phyloP scores from a whole-genome alignment of 2,329 filamentous ascomycete genomes.

The Fusarium staphyleae region DNA sequence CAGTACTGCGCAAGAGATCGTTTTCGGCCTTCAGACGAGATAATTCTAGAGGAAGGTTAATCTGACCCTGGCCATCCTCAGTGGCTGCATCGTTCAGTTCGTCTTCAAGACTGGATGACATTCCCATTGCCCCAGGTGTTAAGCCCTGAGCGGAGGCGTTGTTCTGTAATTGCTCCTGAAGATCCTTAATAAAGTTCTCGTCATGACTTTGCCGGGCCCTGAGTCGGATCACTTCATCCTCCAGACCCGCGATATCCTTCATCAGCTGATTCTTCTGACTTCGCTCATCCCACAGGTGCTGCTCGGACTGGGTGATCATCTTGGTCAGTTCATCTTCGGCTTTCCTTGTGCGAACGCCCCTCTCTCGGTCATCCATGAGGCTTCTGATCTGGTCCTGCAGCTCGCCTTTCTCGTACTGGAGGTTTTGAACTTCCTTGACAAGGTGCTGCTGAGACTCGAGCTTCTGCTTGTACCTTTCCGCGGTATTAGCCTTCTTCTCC shows the following conservation, averaged over 20 bases:
- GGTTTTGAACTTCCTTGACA: constrained; percentile 62
- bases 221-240: constrained; percentile 57
- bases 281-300: constrained; percentile 52
- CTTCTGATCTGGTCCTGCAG: constrained; percentile 56
- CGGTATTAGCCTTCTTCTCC: constrained; percentile 68
- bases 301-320: constrained; percentile 52
- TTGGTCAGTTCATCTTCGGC: constrained; percentile 51
- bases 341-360: constrained; percentile 45
- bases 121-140: constrained; percentile 22
- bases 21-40: constrained; percentile 69
- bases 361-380: constrained; percentile 48
- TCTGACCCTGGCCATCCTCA: constrained; percentile 44
- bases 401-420: constrained; percentile 63
- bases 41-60: constrained; percentile 58
- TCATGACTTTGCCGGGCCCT: constrained; percentile 57
- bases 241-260: constrained; percentile 53
- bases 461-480: constrained; percentile 69
- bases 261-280: constrained; percentile 56
- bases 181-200: constrained; percentile 63
- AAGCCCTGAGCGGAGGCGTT: constrained; percentile 38
- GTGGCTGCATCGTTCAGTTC: constrained; percentile 62
- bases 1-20: constrained; percentile 61
- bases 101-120: constrained; percentile 61
- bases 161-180: constrained; percentile 64
- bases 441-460: constrained; percentile 63